Evolutionary conservation across 805 yeast species (phyloP), one percentile per base, ranked within the genome.

Genomic region (Yamadazyma tumulicola): DNA sequence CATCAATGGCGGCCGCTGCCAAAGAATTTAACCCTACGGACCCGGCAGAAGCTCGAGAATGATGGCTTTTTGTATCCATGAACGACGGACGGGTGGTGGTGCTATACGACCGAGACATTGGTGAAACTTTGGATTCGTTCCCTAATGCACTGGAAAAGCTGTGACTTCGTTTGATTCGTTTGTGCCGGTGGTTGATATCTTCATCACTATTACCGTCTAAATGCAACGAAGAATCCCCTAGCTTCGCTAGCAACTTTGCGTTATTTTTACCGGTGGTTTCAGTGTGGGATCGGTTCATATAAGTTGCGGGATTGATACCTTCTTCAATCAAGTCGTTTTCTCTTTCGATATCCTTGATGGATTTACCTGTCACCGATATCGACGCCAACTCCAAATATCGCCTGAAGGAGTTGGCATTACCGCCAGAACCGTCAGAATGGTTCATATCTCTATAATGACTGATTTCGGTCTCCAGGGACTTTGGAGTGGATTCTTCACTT

Each of bases 341-440:
- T 17, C 62, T 51, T 38, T 77, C 72, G 20, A 77, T 67, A 33
- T 74, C 77, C 34, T 61, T 57, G 4, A 75, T 58, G 0, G 79
- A 61, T 45, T 67, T 74, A 0, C 82, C 83, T 1, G 79, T 71
- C 6, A 77, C 71, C 0, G 79, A 73, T 3, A 75, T 32, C 0
- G 80, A 69, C 0, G 83, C 81, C 21, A 72, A 66, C 44, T 75
- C 79, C 24, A 77, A 49, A 9, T 79, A 81, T 30, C 58, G 61
- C 27, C 67, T 60, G 18, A 77, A 48, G 25, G 21, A 33, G 6
- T 24, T 29, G 8, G 28, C 6, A 13, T 9, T 6, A 31, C 32
- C 20, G 7, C 4, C 24, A 8, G 34, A 12, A 19, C 29, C 19
- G 14, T 35, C 19, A 5, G 35, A 29, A 6, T 21, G 13, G 19